Conservation (phyloP, 768 basidiomycete genomes). For the Panaeolus papilionaceus region DNA sequence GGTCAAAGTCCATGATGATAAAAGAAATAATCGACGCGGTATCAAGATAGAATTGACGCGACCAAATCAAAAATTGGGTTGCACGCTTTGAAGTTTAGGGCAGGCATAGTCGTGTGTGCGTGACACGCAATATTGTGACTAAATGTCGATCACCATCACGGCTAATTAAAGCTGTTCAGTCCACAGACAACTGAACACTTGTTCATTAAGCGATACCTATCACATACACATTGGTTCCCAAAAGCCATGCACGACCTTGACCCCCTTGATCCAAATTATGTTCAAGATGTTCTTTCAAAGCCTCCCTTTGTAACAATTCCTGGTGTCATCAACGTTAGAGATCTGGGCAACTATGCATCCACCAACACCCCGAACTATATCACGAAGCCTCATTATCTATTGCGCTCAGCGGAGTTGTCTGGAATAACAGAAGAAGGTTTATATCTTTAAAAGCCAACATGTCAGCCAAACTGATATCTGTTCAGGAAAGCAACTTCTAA, state of each 20-base stretch:
- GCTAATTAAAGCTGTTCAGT: conserved; percentile 17
- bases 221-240: conserved; percentile 5
- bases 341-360: conserved; percentile 70
- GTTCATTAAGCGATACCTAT: conserved; percentile 18
- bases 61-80: conserved; percentile 38
- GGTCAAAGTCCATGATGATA: conserved; percentile 59
- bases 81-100: conserved; percentile 39
- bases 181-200: not conserved
- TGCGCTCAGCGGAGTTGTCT: conserved; percentile 78
- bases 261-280: conserved; percentile 70
- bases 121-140: conserved; percentile 29
- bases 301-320: conserved; percentile 73
- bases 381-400: conserved; percentile 63
- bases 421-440: conserved; percentile 74
- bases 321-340: conserved; percentile 81
- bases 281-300: conserved; percentile 65
- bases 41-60: conserved; percentile 35
- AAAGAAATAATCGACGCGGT: conserved; percentile 21
- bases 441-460: conserved; percentile 10
- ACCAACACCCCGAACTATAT: conserved; percentile 49
- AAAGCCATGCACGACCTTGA: conserved; percentile 56
- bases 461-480: conserved; percentile 9
- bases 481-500: conserved; percentile 64
- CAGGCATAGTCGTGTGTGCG: conserved; percentile 44
- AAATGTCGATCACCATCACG: conserved; percentile 14